phyloP scores from a whole-genome alignment of 2,329 filamentous ascomycete genomes.

The Aphanocladium album region DNA sequence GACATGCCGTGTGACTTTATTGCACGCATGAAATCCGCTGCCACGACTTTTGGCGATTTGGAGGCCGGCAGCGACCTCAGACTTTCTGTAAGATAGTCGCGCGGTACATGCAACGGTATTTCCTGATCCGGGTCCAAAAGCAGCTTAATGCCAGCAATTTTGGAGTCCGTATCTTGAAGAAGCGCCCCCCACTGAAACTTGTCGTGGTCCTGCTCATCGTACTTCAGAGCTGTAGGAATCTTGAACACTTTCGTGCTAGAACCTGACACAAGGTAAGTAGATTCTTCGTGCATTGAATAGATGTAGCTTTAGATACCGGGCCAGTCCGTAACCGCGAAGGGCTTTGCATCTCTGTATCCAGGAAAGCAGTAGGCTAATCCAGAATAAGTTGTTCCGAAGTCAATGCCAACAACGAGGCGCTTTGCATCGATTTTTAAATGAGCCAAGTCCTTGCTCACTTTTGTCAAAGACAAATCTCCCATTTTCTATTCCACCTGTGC shows the following conservation, averaged over 20 bases:
- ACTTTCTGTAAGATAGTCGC: neutral
- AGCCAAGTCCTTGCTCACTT: neutral
- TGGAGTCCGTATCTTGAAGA: slow-evolving; percentile 1
- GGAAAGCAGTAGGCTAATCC: neutral
- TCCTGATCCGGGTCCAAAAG: slow-evolving; percentile 17
- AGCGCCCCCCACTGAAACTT: slow-evolving; percentile 16
- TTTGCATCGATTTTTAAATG: neutral
- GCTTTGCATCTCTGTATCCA: neutral
- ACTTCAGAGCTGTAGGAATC: slow-evolving; percentile 18
- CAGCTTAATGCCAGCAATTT: slow-evolving; percentile 18
- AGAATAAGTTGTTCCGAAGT: slow-evolving; percentile 6
- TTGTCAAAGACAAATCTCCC: neutral
- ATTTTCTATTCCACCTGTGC: too few species aligned
- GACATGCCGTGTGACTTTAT: slow-evolving; percentile 16
- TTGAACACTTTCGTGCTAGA: neutral
- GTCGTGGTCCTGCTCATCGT: neutral
- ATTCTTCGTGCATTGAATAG: too few species aligned
- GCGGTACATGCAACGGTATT: slow-evolving; percentile 15
- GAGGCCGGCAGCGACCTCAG: slow-evolving; percentile 10
- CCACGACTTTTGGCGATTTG: slow-evolving; percentile 15
- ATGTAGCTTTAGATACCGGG: slow-evolving; percentile 14
- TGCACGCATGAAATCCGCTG: slow-evolving; percentile 16
- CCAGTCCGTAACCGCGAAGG: slow-evolving; percentile 14
- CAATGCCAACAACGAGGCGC: neutral
- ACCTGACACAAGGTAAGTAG: too few species aligned